Base-by-base conservation (phyloP, 2,329 filamentous ascomycete genomes). In the Claviceps lovelessii region DNA sequence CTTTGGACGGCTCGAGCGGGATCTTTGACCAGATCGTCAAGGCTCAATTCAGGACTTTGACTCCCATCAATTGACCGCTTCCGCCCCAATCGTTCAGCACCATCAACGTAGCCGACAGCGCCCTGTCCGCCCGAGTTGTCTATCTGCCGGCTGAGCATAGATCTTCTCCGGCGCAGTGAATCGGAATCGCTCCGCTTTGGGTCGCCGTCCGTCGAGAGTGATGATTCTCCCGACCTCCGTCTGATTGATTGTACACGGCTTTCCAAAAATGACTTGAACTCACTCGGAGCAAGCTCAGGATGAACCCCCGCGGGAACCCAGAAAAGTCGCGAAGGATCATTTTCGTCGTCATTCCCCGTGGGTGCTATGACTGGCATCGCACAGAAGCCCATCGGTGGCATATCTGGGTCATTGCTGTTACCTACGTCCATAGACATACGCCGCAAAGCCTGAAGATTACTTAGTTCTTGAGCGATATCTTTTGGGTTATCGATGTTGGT, bases 291-390 rank as follows among this genome's bases (percentile, higher is more conserved):
- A 51, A 98, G 76, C 69, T 98, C 93, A 0, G 93, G 93, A 63
- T 98, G 93, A 33, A 98, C 79, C 56, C 90, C 83, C 29, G 93
- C 93, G 5, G 93, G 93, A 6, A 98, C 93, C 93, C 93, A 98
- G 60, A 97, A 87, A 56, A 97, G 72, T 58, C 90, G 81, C 2
- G 90, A 90, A 8, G 89, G 83, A 66, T 97, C 91, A 62, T 90
- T 86, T 66, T 95, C 90, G 63, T 94, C 86, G 58, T 88, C 86
- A 57, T 81, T 79, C 37, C 83, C 80, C 3, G 77, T 82, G 1
- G 88, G 87, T 19, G 87, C 85, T 58, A 85, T 79, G 19, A 85
- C 78, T 3, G 87, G 84, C 72, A 88, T 84, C 46, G 85, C 80
- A 64, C 86, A 79, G 44, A 83, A 71, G 5, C 78, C 78, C 65